Evolutionary conservation across 495 filamentous ascomycete species (phyloP), one percentile per base, ranked within the genome.

Genomic region (Cladorrhinum samala): DNA sequence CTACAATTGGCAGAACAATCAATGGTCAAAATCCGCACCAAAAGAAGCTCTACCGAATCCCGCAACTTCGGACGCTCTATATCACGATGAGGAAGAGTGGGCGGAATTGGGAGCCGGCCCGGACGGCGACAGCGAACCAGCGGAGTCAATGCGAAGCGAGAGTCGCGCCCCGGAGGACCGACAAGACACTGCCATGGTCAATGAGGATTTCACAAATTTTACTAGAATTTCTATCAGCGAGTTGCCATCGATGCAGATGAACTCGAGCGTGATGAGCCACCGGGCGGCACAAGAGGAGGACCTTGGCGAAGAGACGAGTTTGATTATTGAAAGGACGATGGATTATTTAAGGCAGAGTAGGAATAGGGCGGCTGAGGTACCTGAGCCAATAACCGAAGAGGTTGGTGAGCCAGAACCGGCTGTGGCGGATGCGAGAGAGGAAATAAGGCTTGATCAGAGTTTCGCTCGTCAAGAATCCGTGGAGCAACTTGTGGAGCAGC

Each of bases 161-260:
- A 19, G 54, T 16, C 47, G 20, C 4, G 47, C 9, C 8, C 21
- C 20, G 13, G 42, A 50, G 2, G 55, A 56, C 13, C 36, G 41
- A 11, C 68, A 74, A 37, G 72, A 78, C 39, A 77, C 73, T 0
- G 56, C 75, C 25, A 60, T 69, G 47, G 64, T 73, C 7, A 67
- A 66, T 4, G 45, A 20, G 3, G 75, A 76, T 11, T 33, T 33
- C 11, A 33, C 27, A 23, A 73, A 75, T 18, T 78, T 78, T 54
- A 78, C 72, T 45, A 76, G 76, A 72, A 77, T 78, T 37, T 69
- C 68, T 27, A 53, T 76, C 2, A 64, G 66, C 36, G 75, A 73
- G 9, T 56, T 78, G 25, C 68, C 67, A 2, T 76, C 73, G 0
- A 67, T 73, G 54, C 68, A 72, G 42, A 65, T 59, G 7, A 70